Conservation (phyloP, 192 early-diverging fungal genomes). For the Podila epigama region DNA sequence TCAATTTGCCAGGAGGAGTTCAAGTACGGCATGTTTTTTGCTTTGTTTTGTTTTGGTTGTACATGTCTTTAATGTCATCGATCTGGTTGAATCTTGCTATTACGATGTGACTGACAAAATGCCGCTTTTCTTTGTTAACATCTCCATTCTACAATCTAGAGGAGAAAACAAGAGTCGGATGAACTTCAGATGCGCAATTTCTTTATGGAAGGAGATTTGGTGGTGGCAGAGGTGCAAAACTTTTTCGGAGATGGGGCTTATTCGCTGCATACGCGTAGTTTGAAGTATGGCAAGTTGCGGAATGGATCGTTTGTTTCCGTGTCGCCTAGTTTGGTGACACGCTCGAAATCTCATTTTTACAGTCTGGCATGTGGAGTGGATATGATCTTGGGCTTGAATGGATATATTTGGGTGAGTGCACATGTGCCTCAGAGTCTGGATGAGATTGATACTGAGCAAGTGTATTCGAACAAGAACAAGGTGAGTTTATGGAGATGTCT, state of each 20-base stretch:
- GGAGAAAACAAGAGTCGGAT: slow-evolving; percentile 94
- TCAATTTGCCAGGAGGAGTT: slow-evolving; percentile 95
- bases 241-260: slow-evolving; percentile 89
- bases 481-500: slow-evolving; percentile 46
- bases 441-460: slow-evolving; percentile 79
- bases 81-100: too few species aligned
- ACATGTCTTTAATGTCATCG: too few species aligned
- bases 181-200: slow-evolving; percentile 97
- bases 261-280: slow-evolving; percentile 88
- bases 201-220: slow-evolving; percentile 92
- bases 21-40: slow-evolving; percentile 61
- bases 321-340: slow-evolving; percentile 87
- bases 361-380: slow-evolving; percentile 92
- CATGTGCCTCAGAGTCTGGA: slow-evolving; percentile 61
- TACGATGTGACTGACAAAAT: too few species aligned
- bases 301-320: slow-evolving; percentile 81
- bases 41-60: background rate
- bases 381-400: slow-evolving; percentile 94
- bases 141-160: slow-evolving; percentile 44
- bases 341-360: slow-evolving; percentile 96
- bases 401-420: slow-evolving; percentile 96
- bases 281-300: slow-evolving; percentile 89
- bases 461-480: slow-evolving; percentile 92
- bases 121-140: background rate
- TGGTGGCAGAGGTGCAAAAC: slow-evolving; percentile 90